Conservation (phyloP, 345 rosid species). For the Linum trigynum region DNA sequence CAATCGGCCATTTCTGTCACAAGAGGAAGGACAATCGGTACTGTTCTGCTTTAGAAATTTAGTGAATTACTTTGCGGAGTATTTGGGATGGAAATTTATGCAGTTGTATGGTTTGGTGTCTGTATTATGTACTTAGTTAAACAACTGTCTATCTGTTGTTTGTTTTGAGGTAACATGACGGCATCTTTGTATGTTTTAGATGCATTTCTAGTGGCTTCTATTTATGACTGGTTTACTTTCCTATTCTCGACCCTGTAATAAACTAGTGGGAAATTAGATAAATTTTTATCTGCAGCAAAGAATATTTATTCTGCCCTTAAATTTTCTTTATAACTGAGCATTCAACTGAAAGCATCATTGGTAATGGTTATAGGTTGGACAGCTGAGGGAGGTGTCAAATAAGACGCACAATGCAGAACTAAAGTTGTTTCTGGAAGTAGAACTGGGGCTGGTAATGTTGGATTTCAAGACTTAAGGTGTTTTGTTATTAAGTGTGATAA, state of each 20-base stretch:
- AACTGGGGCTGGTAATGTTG: conserved; percentile 55
- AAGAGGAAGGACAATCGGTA: conserved; percentile 77
- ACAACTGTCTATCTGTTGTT: not conserved
- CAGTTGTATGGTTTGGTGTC: not conserved
- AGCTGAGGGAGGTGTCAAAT: conserved; percentile 72
- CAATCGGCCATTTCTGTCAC: conserved; percentile 60
- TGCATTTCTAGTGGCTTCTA: too few relatives aligned
- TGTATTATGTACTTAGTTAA: not conserved
- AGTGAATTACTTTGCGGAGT: not conserved
- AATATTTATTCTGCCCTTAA: not conserved
- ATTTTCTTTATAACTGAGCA: too few relatives aligned
- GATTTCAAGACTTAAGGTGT: not conserved
- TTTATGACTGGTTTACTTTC: too few relatives aligned
- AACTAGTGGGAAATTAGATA: too few relatives aligned
- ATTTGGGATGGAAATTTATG: not conserved
- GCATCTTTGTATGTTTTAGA: too few relatives aligned
- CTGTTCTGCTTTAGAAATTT: conserved; percentile 3
- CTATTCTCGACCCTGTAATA: too few relatives aligned
- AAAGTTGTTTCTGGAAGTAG: conserved; percentile 85
- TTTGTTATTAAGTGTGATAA: not conserved
- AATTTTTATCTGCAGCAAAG: too few relatives aligned
- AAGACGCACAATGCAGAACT: conserved; percentile 72
- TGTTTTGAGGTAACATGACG: not conserved
- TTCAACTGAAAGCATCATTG: not conserved
- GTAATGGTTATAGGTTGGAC: conserved; percentile 60